A percentile compares a stretch with the other conserved stretches of the same genome.
phyloP scores from a whole-genome alignment of 1,284 basidiomycete genomes.

The Malassezia furfur region DNA sequence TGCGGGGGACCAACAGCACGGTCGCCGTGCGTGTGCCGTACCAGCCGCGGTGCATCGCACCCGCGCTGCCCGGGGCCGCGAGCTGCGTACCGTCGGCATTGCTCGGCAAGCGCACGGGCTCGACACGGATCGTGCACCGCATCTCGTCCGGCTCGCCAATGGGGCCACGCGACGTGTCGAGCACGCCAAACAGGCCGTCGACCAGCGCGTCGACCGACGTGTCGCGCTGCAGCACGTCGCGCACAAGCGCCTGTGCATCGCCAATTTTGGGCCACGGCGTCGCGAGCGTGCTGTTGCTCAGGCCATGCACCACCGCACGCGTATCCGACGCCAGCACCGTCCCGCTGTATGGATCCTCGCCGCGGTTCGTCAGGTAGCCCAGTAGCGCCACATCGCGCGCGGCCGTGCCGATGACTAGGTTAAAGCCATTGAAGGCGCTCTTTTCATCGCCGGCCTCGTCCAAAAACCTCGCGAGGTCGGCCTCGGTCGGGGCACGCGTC shows the following conservation, averaged over 20 bases:
- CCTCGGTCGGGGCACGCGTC: no score
- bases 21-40: conserved; percentile 17
- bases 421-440: conserved; percentile 6
- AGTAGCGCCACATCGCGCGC: background rate
- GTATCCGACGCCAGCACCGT: background rate
- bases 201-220: background rate
- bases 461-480: background rate
- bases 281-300: conserved; percentile 13
- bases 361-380: conserved; percentile 13
- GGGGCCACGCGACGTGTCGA: background rate
- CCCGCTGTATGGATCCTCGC: background rate
- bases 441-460: background rate
- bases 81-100: background rate
- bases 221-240: background rate
- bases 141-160: background rate
- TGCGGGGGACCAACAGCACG: conserved; percentile 9
- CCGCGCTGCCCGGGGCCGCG: background rate
- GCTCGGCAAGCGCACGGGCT: conserved; percentile 7
- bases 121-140: conserved; percentile 7
- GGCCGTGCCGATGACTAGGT: conserved; percentile 1
- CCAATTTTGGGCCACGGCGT: conserved; percentile 14
- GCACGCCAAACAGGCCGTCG: conserved; percentile 5
- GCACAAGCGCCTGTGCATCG: background rate
- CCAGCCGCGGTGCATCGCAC: background rate
- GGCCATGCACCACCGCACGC: background rate